A percentile compares a stretch with the other conserved stretches of the same genome.
Evolutionary conservation across 2,329 filamentous ascomycete species (phyloP).

Genomic region (Apiospora arundinis): DNA sequence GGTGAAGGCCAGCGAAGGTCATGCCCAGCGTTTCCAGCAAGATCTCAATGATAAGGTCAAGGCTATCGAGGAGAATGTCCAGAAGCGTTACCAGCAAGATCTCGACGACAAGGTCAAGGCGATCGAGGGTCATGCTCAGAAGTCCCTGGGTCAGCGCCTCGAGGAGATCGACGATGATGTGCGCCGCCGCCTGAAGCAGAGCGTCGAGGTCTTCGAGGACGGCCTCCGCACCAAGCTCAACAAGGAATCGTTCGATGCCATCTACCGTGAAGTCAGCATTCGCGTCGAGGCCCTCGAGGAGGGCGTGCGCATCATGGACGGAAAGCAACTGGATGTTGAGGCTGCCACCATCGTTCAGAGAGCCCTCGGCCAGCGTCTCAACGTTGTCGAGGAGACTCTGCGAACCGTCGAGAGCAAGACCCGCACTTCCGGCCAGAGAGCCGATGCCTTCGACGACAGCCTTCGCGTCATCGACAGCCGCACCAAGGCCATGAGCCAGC

Average conservation of each 20-base stretch:
- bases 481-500: slow-evolving; percentile 31
- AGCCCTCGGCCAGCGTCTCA: slow-evolving; percentile 33
- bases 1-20: slow-evolving; percentile 28
- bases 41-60: slow-evolving; percentile 27
- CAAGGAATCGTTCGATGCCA: slow-evolving; percentile 33
- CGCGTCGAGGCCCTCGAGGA: slow-evolving; percentile 35
- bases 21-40: slow-evolving; percentile 29
- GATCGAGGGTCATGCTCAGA: slow-evolving; percentile 31
- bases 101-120: slow-evolving; percentile 27
- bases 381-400: slow-evolving; percentile 30
- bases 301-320: slow-evolving; percentile 33
- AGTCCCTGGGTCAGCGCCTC: slow-evolving; percentile 28
- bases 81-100: slow-evolving; percentile 27
- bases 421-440: slow-evolving; percentile 31
- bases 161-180: slow-evolving; percentile 31
- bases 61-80: slow-evolving; percentile 30
- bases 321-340: slow-evolving; percentile 38
- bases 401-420: slow-evolving; percentile 31
- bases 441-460: slow-evolving; percentile 37
- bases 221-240: slow-evolving; percentile 33
- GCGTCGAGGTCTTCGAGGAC: slow-evolving; percentile 33
- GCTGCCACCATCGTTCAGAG: slow-evolving; percentile 33
- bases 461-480: slow-evolving; percentile 35
- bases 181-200: slow-evolving; percentile 33
- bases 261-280: slow-evolving; percentile 32